These are phyloP conservation scores for Rostrohypoxylon terebratum DNA, from an alignment of 495 filamentous ascomycete genomes.

Conservation along the genomic window DNA sequence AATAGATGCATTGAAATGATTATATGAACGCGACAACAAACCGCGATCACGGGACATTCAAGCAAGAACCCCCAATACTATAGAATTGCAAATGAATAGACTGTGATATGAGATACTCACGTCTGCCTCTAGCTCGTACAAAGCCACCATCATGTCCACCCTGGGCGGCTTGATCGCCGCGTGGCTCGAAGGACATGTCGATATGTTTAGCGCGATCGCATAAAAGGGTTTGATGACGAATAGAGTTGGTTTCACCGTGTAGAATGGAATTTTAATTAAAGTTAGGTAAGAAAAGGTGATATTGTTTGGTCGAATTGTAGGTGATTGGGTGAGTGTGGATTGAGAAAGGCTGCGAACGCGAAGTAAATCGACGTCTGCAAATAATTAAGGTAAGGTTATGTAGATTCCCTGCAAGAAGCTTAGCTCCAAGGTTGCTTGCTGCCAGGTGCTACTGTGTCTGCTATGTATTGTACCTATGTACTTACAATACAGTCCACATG, in stretches of 20 bases:
- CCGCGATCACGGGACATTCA: background rate
- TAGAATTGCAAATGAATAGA: background rate
- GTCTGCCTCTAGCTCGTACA: conserved; percentile 57
- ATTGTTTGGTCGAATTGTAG: conserved; percentile 18
- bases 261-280: background rate
- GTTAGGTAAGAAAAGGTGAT: background rate
- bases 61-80: background rate
- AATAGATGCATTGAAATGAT: background rate
- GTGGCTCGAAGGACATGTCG: conserved; percentile 59
- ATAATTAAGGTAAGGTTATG: conserved; percentile 27
- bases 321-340: conserved; percentile 26
- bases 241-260: background rate
- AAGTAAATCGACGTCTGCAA: conserved; percentile 22
- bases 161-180: conserved; percentile 53
- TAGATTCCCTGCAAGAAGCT: background rate
- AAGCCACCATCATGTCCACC: conserved; percentile 54
- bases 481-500: too few species aligned
- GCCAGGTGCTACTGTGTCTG: too few species aligned
- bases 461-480: background rate
- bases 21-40: background rate
- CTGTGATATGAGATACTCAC: conserved; percentile 51
- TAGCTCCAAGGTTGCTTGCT: background rate
- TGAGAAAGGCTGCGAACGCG: conserved; percentile 13
- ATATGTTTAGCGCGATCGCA: conserved; percentile 25
- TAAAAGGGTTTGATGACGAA: background rate